These are phyloP conservation scores for Crocinoboletus sp. DNA, from an alignment of 1,284 basidiomycete genomes.

Conservation along the genomic window DNA sequence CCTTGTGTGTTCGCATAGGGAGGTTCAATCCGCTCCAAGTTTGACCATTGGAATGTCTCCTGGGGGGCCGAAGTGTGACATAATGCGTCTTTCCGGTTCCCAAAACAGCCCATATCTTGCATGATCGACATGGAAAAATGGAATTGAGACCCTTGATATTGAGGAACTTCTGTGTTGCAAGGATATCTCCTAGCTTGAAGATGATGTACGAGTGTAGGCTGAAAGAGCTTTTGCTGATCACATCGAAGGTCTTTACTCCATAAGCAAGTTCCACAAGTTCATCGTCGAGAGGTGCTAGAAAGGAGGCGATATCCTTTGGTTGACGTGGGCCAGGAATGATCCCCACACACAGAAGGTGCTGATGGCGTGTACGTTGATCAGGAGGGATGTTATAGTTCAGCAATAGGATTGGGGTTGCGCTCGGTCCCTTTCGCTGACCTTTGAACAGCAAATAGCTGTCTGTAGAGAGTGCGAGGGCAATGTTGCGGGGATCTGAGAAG, in stretches of 20 bases:
- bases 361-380: background rate
- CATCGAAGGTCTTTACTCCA: background rate
- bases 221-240: background rate
- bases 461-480: no score
- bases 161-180: background rate
- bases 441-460: background rate
- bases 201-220: background rate
- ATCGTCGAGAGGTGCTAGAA: background rate
- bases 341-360: background rate
- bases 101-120: background rate
- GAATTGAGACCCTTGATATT: background rate
- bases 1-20: no score
- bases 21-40: no score
- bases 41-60: no score
- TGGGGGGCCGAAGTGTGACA: no score
- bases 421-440: no score
- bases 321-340: background rate
- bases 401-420: background rate
- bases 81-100: no score
- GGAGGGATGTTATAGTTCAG: background rate
- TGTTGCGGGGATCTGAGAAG: no score
- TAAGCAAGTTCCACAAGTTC: background rate
- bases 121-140: background rate
- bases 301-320: background rate
- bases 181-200: background rate